A percentile compares a stretch with the other conserved stretches of the same genome.
Evolutionary conservation across 129 eudicot genomes (phyloP).

Genomic region (Tagetes erecta): DNA sequence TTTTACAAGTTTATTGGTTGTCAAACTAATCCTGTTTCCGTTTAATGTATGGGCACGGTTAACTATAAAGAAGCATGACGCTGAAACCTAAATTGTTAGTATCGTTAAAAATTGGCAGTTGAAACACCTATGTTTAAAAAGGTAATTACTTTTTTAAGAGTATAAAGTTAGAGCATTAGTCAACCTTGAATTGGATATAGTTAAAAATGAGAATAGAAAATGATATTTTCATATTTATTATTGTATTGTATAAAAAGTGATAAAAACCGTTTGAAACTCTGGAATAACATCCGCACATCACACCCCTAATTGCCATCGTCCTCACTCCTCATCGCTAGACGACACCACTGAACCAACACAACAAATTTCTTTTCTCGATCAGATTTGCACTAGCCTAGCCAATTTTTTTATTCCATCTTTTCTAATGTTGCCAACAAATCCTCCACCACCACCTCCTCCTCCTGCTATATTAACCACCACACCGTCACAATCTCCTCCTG

Average conservation of each 20-base stretch:
- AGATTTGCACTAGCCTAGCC: constrained; percentile 24
- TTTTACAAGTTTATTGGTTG: no score
- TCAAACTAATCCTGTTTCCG: no score
- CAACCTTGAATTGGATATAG: not conserved
- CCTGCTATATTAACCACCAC: constrained; percentile 34
- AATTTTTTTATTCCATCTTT: not conserved
- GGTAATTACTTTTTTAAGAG: not conserved
- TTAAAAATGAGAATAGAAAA: not conserved
- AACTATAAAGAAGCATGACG: no score
- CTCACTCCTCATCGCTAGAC: constrained; percentile 28
- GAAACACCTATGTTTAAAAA: not conserved
- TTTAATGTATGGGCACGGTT: no score
- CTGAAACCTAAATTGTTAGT: no score
- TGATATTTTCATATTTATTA: not conserved
- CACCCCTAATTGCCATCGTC: constrained; percentile 19
- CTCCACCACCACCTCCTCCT: no score
- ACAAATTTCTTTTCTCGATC: constrained; percentile 9
- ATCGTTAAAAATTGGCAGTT: no score
- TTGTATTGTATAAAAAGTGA: not conserved
- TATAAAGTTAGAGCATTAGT: not conserved
- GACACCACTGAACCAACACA: not conserved
- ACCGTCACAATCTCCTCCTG: constrained; percentile 17
- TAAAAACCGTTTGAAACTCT: not conserved
- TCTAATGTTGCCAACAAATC: constrained; percentile 5
- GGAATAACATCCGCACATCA: not conserved